Percentiles rank a stretch among this genome's conserved stretches.
These are phyloP conservation scores for Trichoderma arundinaceum DNA, from an alignment of 2,329 filamentous ascomycete species.

Conservation along the genomic window DNA sequence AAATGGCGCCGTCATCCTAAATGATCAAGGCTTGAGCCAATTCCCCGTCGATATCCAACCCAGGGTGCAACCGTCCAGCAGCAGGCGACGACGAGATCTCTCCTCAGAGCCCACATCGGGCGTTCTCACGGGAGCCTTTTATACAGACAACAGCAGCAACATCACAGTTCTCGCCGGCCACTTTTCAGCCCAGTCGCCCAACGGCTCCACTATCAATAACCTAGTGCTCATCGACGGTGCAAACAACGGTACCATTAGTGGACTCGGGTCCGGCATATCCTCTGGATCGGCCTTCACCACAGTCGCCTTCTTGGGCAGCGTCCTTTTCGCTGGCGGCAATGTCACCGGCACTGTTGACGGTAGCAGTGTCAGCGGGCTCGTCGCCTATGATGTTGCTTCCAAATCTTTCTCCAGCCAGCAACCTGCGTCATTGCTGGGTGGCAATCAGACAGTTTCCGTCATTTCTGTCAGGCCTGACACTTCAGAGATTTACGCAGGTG, in stretches of 20 bases:
- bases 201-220: conserved; percentile 77
- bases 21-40: conserved; percentile 56
- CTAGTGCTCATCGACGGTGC: conserved; percentile 80
- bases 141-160: conserved; percentile 72
- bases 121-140: conserved; percentile 80
- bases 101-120: conserved; percentile 59
- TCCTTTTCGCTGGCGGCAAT: conserved; percentile 81
- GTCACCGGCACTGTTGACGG: conserved; percentile 73
- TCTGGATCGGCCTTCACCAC: conserved; percentile 76
- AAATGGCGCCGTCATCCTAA: conserved; percentile 73
- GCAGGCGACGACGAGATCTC: conserved; percentile 55
- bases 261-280: conserved; percentile 70
- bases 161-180: conserved; percentile 88
- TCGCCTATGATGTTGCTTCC: conserved; percentile 76
- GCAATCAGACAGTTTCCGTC: conserved; percentile 73
- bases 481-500: conserved; percentile 82
- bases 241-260: conserved; percentile 67
- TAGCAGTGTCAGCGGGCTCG: conserved; percentile 70
- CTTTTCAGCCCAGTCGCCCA: conserved; percentile 70
- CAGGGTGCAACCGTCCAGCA: conserved; percentile 39
- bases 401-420: conserved; percentile 73
- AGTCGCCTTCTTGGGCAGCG: conserved; percentile 68
- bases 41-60: conserved; percentile 63
- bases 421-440: conserved; percentile 69
- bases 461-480: conserved; percentile 75